phyloP scores from a whole-genome alignment of 352 stramenopile species.

The Phytophthora syringae region DNA sequence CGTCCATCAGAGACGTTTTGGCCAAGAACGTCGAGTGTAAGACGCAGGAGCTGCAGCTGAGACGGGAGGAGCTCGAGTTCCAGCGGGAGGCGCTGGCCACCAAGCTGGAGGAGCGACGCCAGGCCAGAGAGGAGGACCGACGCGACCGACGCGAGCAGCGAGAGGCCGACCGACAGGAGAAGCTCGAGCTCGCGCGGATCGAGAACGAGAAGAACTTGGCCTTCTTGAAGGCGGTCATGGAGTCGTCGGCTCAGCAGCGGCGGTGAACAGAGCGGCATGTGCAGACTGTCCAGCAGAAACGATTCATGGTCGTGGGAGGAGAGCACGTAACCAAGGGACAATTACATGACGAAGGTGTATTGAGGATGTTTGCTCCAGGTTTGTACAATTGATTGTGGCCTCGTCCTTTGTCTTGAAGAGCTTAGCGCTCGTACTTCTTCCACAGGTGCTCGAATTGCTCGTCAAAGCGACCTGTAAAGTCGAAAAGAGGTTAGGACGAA shows the following conservation, averaged over 20 bases:
- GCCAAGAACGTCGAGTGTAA: constrained; percentile 20
- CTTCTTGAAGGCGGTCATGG: constrained; percentile 41
- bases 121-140: constrained; percentile 31
- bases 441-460: constrained; percentile 73
- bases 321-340: no score
- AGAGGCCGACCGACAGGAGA: constrained; percentile 34
- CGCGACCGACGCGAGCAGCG: constrained; percentile 28
- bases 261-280: constrained; percentile 5
- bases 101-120: constrained; percentile 33
- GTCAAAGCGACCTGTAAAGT: constrained; percentile 50
- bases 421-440: constrained; percentile 58
- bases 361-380: no score
- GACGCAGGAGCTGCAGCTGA: constrained; percentile 31
- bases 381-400: no score
- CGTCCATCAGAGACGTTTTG: constrained; percentile 29
- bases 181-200: constrained; percentile 35
- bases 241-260: constrained; percentile 30
- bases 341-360: no score
- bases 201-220: constrained; percentile 45
- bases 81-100: constrained; percentile 30
- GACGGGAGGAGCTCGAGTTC: constrained; percentile 34
- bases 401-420: no score
- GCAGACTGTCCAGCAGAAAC: no score
- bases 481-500: constrained; percentile 5
- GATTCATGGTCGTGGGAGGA: no score